Evolutionary conservation across 495 filamentous ascomycete genomes (phyloP).

Genomic region (Tuber microsphaerosporum): DNA sequence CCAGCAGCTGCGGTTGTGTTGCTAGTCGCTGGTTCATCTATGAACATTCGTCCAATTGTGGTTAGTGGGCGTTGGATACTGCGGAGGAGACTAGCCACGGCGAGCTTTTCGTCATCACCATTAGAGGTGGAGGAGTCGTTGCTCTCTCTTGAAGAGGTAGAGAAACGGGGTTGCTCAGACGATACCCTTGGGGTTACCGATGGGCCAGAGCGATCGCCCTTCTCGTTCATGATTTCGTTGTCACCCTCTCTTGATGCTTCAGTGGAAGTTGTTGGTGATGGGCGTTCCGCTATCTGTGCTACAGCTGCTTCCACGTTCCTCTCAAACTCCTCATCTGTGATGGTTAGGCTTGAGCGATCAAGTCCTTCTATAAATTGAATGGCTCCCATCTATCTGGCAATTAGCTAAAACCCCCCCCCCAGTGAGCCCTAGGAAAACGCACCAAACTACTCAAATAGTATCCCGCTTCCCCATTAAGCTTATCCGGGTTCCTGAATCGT

Average conservation of each 20-base stretch:
- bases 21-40: constrained; percentile 57
- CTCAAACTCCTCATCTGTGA: constrained; percentile 92
- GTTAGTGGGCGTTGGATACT: constrained; percentile 87
- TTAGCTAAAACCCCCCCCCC: neutral
- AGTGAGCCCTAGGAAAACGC: constrained; percentile 35
- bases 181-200: constrained; percentile 44
- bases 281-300: constrained; percentile 83
- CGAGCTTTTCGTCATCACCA: constrained; percentile 59
- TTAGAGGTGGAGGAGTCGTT: constrained; percentile 43
- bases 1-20: constrained; percentile 39
- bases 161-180: constrained; percentile 41
- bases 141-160: constrained; percentile 33
- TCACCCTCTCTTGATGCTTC: constrained; percentile 50
- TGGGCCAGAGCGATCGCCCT: constrained; percentile 38
- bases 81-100: constrained; percentile 77
- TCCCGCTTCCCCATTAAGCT: constrained; percentile 88
- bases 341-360: constrained; percentile 85
- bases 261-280: constrained; percentile 47
- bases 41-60: constrained; percentile 95
- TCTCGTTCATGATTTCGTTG: constrained; percentile 44
- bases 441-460: constrained; percentile 97
- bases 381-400: constrained; percentile 67
- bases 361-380: constrained; percentile 96
- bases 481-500: constrained; percentile 94
- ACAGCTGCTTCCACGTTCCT: constrained; percentile 90